phyloP scores from a whole-genome alignment of 176 grass and related monocot genomes.

The Saccharum spontaneum region DNA sequence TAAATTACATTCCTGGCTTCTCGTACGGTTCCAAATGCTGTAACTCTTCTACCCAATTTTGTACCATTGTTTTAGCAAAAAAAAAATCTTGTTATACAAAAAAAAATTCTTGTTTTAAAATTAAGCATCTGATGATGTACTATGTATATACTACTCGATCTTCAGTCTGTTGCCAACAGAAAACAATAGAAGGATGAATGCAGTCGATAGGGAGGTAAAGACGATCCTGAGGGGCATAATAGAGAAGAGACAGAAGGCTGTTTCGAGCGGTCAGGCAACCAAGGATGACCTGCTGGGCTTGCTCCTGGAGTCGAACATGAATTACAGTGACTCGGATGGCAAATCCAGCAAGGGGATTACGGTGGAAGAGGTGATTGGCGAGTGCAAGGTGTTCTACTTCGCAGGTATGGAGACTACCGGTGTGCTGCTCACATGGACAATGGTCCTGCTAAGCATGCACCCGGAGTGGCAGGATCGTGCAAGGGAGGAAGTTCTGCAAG shows the following conservation, averaged over 20 bases:
- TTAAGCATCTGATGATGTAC: background rate
- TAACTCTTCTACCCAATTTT: background rate
- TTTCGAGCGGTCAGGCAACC: constrained; percentile 5
- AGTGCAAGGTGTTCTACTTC: constrained; percentile 95
- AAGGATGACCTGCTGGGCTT: constrained; percentile 58
- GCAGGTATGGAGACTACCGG: constrained; percentile 85
- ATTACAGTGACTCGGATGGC: constrained; percentile 23
- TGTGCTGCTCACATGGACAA: constrained; percentile 76
- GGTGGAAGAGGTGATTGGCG: constrained; percentile 72
- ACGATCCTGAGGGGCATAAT: constrained; percentile 54
- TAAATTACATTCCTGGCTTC: constrained; percentile 56
- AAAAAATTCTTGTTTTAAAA: background rate
- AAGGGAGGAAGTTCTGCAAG: constrained; percentile 57
- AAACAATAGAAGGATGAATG: constrained; percentile 59
- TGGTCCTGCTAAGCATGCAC: constrained; percentile 72
- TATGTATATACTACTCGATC: background rate
- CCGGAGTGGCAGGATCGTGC: constrained; percentile 75
- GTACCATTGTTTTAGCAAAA: background rate
- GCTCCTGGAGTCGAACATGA: constrained; percentile 71
- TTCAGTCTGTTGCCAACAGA: constrained; percentile 28
- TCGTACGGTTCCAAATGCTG: constrained; percentile 20
- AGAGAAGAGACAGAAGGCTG: constrained; percentile 44
- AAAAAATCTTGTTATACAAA: background rate
- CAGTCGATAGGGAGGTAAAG: constrained; percentile 38
- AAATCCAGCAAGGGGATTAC: constrained; percentile 40